Conservation (phyloP, 2,329 filamentous ascomycete species). For the Claviceps purpurea region DNA sequence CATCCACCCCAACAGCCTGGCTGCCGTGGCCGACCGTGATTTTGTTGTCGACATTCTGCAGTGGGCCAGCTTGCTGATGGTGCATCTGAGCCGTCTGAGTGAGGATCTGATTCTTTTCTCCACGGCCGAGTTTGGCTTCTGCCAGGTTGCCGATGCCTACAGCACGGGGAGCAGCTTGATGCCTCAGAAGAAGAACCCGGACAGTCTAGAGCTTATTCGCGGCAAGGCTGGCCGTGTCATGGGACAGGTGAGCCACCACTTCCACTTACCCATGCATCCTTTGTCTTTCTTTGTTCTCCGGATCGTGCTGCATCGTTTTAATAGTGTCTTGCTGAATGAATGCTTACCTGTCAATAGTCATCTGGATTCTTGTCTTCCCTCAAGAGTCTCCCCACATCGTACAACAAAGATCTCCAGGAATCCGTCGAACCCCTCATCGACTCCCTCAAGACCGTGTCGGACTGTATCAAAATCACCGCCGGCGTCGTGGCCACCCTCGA, state of each 20-base stretch:
- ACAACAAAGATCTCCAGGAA: constrained; percentile 4
- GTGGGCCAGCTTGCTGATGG: constrained; percentile 4
- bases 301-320: no score
- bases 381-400: constrained; percentile 2
- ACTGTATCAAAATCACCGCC: background rate
- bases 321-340: background rate
- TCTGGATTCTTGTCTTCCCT: constrained; percentile 1
- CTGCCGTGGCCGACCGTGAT: constrained; percentile 56
- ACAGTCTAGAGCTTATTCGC: constrained; percentile 12
- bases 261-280: background rate
- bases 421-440: background rate
- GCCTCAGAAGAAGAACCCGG: constrained; percentile 9
- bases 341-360: background rate
- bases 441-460: background rate
- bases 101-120: constrained; percentile 1
- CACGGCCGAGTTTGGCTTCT: constrained; percentile 1
- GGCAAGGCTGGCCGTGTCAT: background rate
- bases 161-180: constrained; percentile 2
- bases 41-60: constrained; percentile 57
- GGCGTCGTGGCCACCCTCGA: constrained; percentile 2
- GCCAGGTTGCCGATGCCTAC: background rate
- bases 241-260: background rate
- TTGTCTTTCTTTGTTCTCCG: background rate
- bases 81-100: constrained; percentile 7
- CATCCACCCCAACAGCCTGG: constrained; percentile 56